Base-by-base conservation (phyloP, 148 eudicot species). In the Cornus kousa region DNA sequence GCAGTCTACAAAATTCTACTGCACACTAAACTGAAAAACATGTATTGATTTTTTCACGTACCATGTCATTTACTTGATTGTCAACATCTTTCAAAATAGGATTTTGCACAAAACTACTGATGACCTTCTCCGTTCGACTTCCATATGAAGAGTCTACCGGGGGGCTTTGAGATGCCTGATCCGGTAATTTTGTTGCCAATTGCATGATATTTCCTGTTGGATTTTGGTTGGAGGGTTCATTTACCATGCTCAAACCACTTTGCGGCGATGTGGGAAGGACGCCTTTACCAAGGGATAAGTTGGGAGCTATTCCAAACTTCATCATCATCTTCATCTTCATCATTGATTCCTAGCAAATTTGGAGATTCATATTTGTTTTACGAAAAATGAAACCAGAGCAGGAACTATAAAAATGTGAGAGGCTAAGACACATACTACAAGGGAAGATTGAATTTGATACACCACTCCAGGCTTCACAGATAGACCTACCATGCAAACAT, bases 381-480 rank as follows among this genome's bases (percentile, higher is more conserved):
- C 4, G 75, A 73, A 68, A 39, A 67, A 9, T 53, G 17, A 53
- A 53, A 53, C 7, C 59, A 53, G 4, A 1, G 59, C 14, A 53
- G 59, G 59, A 12, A 53, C 17, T 53, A 53, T 62, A 62, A 62
- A 20, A 0, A 19, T 62, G 22, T 62, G 77, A 67, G 74, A 55
- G 73, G 66, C 59, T 39, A 74, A 32, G 70, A 73, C 65, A 86
- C 88, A 74, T 94, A 94, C 98, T 75, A 88, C 79, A 67, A 87
- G 72, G 76, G 75, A 83, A 64, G 89, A 84, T 69, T 96, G 99
- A 82, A 92, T 87, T 79, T 85, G 95, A 77, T 87, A 82, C 67
- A 94, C 79, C 60, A 91, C 98, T 64, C 94, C 90, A 62, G 98
- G 99, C 89, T 96, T 96, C 83, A 94, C 74, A 76, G 95, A 97